phyloP scores from a whole-genome alignment of 305 asterid genomes.

The Stenogyne calaminthoides region DNA sequence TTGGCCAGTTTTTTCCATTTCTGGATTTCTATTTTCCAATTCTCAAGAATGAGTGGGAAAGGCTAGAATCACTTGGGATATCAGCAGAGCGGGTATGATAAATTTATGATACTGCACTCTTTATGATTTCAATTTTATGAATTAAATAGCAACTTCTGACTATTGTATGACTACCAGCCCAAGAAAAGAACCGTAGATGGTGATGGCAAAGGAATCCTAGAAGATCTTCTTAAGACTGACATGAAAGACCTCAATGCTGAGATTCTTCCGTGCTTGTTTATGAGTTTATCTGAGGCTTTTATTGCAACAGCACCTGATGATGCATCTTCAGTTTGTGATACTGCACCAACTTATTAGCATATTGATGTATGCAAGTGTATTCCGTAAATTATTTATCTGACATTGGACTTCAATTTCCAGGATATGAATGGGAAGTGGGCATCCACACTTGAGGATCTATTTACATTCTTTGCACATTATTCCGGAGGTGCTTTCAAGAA shows the following conservation, averaged over 20 bases:
- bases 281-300: constrained; percentile 69
- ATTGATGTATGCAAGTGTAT: not conserved
- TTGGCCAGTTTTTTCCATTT: constrained; percentile 42
- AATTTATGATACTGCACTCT: constrained; percentile 14
- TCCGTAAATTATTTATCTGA: constrained; percentile 12
- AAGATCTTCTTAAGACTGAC: constrained; percentile 47
- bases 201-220: constrained; percentile 57
- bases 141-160: constrained; percentile 21
- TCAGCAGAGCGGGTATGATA: constrained; percentile 56
- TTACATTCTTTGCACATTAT: constrained; percentile 67
- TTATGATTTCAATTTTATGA: constrained; percentile 8
- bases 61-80: constrained; percentile 48
- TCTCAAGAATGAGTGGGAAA: constrained; percentile 68
- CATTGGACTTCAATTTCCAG: constrained; percentile 47
- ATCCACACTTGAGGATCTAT: constrained; percentile 61
- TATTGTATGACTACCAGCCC: constrained; percentile 45
- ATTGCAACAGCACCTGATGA: constrained; percentile 46
- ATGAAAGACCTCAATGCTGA: constrained; percentile 55
- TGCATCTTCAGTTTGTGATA: constrained; percentile 52
- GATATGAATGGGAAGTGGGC: constrained; percentile 57
- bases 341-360: constrained; percentile 20
- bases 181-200: constrained; percentile 45
- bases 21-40: constrained; percentile 60
- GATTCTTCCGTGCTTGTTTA: constrained; percentile 64
- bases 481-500: constrained; percentile 53